Percentiles rank a stretch among this genome's conserved stretches.
Conservation (phyloP, 2,329 filamentous ascomycete species). For the Alternaria postmessia region DNA sequence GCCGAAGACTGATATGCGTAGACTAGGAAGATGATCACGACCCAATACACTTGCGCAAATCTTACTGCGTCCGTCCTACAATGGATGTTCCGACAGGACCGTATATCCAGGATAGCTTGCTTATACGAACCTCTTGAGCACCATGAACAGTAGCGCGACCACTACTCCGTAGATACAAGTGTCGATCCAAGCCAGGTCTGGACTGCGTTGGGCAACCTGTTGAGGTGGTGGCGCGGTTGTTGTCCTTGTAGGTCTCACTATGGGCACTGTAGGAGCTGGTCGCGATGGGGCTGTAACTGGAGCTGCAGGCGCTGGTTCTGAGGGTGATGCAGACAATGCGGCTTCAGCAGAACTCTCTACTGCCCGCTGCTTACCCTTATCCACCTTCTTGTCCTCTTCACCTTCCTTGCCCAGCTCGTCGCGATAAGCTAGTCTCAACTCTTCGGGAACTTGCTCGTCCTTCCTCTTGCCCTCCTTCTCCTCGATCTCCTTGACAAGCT, state of each 20-base stretch:
- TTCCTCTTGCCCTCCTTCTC: constrained; percentile 53
- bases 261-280: background rate
- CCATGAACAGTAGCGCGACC: constrained; percentile 73
- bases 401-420: constrained; percentile 69
- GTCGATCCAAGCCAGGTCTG: constrained; percentile 77
- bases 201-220: constrained; percentile 37
- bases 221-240: constrained; percentile 20
- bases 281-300: background rate
- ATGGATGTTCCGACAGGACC: background rate
- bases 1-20: background rate
- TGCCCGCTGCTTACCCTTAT: constrained; percentile 35
- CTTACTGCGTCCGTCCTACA: background rate
- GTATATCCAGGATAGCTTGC: background rate
- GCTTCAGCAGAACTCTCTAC: constrained; percentile 5
- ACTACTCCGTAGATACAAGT: constrained; percentile 78
- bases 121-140: constrained; percentile 60
- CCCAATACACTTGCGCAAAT: background rate
- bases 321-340: background rate
- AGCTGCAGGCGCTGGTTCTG: constrained; percentile 18
- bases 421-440: constrained; percentile 72
- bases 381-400: constrained; percentile 17
- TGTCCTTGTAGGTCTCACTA: constrained; percentile 26
- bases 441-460: constrained; percentile 60
- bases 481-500: constrained; percentile 59
- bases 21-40: background rate